Percentiles rank a stretch among this genome's conserved stretches.
phyloP scores from a whole-genome alignment of 2,329 filamentous ascomycete genomes.

The Harringtonia lauricola region DNA sequence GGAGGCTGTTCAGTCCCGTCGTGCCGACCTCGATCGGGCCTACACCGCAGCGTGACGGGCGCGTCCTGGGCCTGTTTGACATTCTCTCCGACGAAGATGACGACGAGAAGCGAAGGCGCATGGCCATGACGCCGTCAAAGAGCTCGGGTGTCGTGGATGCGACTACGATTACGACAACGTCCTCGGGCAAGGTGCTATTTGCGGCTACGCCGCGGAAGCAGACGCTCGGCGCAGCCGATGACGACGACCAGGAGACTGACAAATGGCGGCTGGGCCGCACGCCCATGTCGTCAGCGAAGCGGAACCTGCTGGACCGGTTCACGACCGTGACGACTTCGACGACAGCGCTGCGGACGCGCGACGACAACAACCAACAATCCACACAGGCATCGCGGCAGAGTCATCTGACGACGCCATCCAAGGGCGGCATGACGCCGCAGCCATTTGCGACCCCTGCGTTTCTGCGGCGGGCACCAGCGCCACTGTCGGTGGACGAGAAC shows the following conservation, averaged over 20 bases:
- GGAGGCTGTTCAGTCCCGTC: slow-evolving; percentile 49
- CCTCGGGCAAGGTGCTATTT: slow-evolving; percentile 11
- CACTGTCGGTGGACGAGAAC: slow-evolving; percentile 46
- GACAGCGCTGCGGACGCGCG: slow-evolving; percentile 36
- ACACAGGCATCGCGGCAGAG: not conserved
- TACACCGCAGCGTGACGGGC: slow-evolving; percentile 70
- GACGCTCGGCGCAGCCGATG: slow-evolving; percentile 16
- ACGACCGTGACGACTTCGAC: not conserved
- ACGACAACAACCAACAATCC: slow-evolving; percentile 19
- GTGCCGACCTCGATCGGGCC: slow-evolving; percentile 57
- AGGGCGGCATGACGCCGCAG: slow-evolving; percentile 31
- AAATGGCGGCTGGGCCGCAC: slow-evolving; percentile 30
- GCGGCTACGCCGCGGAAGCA: slow-evolving; percentile 36
- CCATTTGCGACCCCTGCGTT: slow-evolving; percentile 63
- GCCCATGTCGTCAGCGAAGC: slow-evolving; percentile 46
- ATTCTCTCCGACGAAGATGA: slow-evolving; percentile 42
- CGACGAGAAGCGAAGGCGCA: slow-evolving; percentile 17
- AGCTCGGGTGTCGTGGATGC: slow-evolving; percentile 1
- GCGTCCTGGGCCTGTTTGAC: slow-evolving; percentile 69
- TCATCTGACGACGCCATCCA: slow-evolving; percentile 3
- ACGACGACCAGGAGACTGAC: slow-evolving; percentile 13
- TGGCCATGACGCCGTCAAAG: slow-evolving; percentile 32
- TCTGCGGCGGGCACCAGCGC: slow-evolving; percentile 37
- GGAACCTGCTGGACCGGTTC: slow-evolving; percentile 43
- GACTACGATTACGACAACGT: too few relatives aligned